Evolutionary conservation across 148 eudicot genomes (phyloP).

Genomic region (Rhododendron griersonianum): DNA sequence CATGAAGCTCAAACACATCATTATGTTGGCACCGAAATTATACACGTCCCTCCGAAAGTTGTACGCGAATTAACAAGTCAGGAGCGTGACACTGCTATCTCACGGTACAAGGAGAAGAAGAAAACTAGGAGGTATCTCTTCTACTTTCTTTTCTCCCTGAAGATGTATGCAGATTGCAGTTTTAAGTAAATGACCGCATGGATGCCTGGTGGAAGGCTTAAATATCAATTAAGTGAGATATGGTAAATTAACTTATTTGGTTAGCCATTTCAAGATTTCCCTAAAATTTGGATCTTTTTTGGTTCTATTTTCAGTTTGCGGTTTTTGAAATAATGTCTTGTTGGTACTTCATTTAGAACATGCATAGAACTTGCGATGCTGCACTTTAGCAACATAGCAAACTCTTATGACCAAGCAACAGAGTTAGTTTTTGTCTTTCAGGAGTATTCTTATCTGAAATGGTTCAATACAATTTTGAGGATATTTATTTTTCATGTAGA

Average conservation of each 20-base stretch:
- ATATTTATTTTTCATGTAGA: not conserved
- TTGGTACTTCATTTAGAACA: not conserved
- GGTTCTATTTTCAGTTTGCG: not conserved
- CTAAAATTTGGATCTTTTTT: not conserved
- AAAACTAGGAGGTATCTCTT: constrained; percentile 66
- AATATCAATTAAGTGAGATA: too few relatives aligned
- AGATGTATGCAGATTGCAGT: not conserved
- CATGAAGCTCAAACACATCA: constrained; percentile 27
- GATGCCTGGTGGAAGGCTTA: not conserved
- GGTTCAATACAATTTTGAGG: not conserved
- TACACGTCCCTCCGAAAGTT: constrained; percentile 29
- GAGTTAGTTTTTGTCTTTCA: not conserved
- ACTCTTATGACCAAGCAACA: not conserved
- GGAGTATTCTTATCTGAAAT: not conserved
- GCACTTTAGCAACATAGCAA: not conserved
- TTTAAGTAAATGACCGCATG: not conserved
- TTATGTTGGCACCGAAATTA: constrained; percentile 21
- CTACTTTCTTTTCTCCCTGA: not conserved
- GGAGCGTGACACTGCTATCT: constrained; percentile 64
- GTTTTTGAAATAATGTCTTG: not conserved
- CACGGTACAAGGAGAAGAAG: constrained; percentile 88
- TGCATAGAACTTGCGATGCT: not conserved
- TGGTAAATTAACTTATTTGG: too few relatives aligned
- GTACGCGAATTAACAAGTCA: constrained; percentile 46
- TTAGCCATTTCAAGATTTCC: not conserved